Base-by-base conservation (phyloP, 176 grass and related monocot species). In the Secale cereale region DNA sequence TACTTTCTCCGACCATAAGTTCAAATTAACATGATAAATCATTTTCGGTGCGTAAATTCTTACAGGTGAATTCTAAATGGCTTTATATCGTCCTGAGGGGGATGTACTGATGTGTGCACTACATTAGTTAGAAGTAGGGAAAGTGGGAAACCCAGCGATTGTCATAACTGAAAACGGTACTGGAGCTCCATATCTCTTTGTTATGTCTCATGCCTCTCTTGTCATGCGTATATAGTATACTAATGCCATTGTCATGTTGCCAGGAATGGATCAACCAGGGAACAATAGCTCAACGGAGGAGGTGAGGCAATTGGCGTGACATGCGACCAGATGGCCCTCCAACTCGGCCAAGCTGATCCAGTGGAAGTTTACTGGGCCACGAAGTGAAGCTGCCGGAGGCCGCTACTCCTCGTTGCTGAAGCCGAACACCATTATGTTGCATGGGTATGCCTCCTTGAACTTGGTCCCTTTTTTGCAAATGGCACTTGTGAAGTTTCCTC, bases 51-150 rank as follows among this genome's bases (percentile, higher is more conserved):
- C n/a, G n/a, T n/a, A n/a, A n/a, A 80, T 37, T 37, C 0, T 37
- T 37, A 37, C 35, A 37, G 35, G 35, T 7, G 8, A 37, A 37
- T 37, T 20, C 94, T 52, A 30, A 88, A 0, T 97, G 92, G 94
- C 86, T 94, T 64, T 97, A 92, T 88, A n/a, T n/a, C 30, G 86
- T 90, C 17, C 92, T 83, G 5, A 74, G 74, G 94, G 88, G 50
- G 90, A n/a, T 97, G 65, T 97, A 94, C 39, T 91, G 89, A 19
- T 91, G 87, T 20, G 83, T 97, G 46, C 94, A 85, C 75, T 97
- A 94, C 84, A 81, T 97, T 45, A 97, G 89, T 60, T 70, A 90
- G 78, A 84, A 85, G 25, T 97, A 97, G 36, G 77, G 80, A 30
- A 94, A 92, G 48, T n/a, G n/a, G n/a, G n/a, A n/a, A n/a, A n/a